A percentile compares a stretch with the other conserved stretches of the same genome.
These are phyloP conservation scores for Asterionellopsis glacialis DNA, from an alignment of 108 stramenopile species.

Conservation along the genomic window DNA sequence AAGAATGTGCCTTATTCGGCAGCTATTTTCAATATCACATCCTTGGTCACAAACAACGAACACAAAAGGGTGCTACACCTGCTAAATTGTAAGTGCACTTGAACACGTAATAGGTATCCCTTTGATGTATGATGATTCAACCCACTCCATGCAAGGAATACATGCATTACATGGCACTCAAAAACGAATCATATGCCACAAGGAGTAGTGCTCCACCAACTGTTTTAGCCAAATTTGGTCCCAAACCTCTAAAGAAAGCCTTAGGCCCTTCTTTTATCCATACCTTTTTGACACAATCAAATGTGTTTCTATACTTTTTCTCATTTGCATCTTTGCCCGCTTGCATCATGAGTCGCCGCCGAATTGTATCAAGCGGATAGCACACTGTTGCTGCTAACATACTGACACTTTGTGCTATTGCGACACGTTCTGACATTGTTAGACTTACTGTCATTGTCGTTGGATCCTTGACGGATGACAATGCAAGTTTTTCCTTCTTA, in stretches of 20 bases:
- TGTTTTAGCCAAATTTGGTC: constrained; percentile 75
- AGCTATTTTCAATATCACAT: too few relatives aligned
- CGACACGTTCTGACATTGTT: constrained; percentile 52
- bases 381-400: constrained; percentile 87
- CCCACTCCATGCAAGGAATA: too few relatives aligned
- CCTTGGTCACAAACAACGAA: too few relatives aligned
- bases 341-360: constrained; percentile 97
- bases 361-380: constrained; percentile 98
- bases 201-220: constrained; percentile 78
- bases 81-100: too few relatives aligned
- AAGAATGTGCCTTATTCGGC: too few relatives aligned
- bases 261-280: constrained; percentile 53
- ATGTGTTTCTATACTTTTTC: constrained; percentile 50
- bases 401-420: constrained; percentile 86
- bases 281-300: constrained; percentile 61
- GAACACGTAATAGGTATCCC: too few relatives aligned
- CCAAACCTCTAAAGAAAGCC: constrained; percentile 78
- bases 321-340: constrained; percentile 45
- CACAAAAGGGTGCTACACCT: too few relatives aligned
- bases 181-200: constrained; percentile 58
- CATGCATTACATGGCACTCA: too few relatives aligned
- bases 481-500: not conserved
- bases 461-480: not conserved
- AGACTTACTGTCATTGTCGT: not conserved
- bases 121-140: too few relatives aligned